Evolutionary conservation across 2,329 filamentous ascomycete species (phyloP), one percentile per base, ranked within the genome.

Genomic region (Alternaria arbusti): DNA sequence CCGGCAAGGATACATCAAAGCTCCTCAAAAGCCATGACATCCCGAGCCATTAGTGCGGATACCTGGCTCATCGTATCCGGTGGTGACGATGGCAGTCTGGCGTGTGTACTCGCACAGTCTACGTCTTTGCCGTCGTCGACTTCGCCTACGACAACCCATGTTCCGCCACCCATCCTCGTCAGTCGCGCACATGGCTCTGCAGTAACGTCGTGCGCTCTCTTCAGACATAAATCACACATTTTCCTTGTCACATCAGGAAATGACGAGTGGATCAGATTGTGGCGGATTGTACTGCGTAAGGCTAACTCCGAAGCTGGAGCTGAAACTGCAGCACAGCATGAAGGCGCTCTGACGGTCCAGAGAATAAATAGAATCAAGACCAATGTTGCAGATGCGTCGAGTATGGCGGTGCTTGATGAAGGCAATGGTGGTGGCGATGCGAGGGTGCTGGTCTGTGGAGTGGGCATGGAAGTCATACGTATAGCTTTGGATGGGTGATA

Each of bases 51-150:
- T 13, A 69, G 73, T 17, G 36, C 75, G 28, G 71, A 69, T n/a
- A 68, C 79, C 55, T 70, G 82, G 68, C 68, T 91, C 1, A 74
- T 97, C 17, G 78, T 92, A 5, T 94, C 93, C 0, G 93, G 92
- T 25, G 94, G 96, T 22, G 96, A 99, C 72, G 96, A 98, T 78
- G 96, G 96, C 65, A 90, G 91, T 4, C 78, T 98, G 0, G 90
- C 86, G 0, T 74, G 85, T 30, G 70, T 85, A 26, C 59, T 69
- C 40, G 59, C 52, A n/a, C 23, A 23, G 22, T 25, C 57, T 54
- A 9, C 55, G 4, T 12, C 43, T 13, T 22, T 54, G 20, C 44
- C 20, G 50, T 40, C 57, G 11, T 20, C 36, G 6, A 8, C 45
- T 61, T 32, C 75, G 70, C 43, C 71, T 76, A 13, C 70, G 61